Evolutionary conservation across 495 filamentous ascomycete genomes (phyloP).

Genomic region (Beverwykella pulmonaria): DNA sequence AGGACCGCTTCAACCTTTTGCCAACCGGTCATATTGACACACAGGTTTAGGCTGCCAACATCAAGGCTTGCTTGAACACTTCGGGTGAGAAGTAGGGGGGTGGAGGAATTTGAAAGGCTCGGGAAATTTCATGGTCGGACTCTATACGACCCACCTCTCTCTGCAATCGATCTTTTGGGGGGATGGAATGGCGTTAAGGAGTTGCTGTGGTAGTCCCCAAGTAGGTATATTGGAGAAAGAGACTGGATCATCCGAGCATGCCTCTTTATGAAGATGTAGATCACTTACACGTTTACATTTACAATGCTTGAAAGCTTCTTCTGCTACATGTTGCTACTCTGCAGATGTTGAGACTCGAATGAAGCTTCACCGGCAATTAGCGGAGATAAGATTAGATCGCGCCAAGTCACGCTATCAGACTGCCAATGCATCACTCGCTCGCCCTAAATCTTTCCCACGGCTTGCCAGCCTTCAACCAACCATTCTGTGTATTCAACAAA

Average conservation of each 20-base stretch:
- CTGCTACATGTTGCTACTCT: background rate
- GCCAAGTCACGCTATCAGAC: background rate
- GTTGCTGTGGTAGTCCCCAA: background rate
- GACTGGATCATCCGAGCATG: too few relatives aligned
- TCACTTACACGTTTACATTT: too few relatives aligned
- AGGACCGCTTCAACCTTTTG: conserved; percentile 67
- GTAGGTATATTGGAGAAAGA: too few relatives aligned
- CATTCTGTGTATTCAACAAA: background rate
- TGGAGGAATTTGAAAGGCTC: background rate
- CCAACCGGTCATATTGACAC: conserved; percentile 44
- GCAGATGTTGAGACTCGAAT: background rate
- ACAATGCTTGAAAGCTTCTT: background rate
- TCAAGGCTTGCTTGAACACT: background rate
- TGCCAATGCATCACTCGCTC: conserved; percentile 11
- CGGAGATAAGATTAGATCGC: conserved; percentile 6
- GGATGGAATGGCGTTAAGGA: background rate
- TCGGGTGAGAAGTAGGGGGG: background rate
- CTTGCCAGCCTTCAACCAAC: background rate
- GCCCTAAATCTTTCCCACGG: background rate
- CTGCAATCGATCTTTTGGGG: background rate
- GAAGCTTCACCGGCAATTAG: background rate
- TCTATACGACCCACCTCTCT: background rate
- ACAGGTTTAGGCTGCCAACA: conserved; percentile 1
- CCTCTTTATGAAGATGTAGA: too few relatives aligned
- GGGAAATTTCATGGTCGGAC: background rate